A percentile compares a stretch with the other conserved stretches of the same genome.
Conservation (phyloP, 352 stramenopile genomes). For the Phytopythium delawarense region DNA sequence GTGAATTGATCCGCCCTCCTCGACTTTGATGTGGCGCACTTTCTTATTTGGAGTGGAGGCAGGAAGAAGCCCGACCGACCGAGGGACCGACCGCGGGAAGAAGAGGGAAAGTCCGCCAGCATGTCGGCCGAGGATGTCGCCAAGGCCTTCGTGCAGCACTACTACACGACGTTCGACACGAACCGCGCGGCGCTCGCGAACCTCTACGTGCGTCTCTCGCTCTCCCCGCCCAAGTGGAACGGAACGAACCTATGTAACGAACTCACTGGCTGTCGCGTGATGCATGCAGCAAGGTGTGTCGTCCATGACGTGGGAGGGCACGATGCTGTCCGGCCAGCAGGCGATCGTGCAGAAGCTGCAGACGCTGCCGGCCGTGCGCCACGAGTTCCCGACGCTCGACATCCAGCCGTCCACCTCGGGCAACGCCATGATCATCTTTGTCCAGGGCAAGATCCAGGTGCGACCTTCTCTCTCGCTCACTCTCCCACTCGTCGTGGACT, state of each 20-base stretch:
- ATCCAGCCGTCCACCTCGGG: conserved; percentile 89
- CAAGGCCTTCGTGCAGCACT: conserved; percentile 85
- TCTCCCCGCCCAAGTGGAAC: too few species aligned
- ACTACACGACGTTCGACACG: conserved; percentile 84
- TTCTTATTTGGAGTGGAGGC: conserved; percentile 7
- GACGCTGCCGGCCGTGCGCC: conserved; percentile 53
- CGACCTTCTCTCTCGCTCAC: not conserved
- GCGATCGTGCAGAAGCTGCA: conserved; percentile 90
- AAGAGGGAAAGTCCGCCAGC: conserved; percentile 12
- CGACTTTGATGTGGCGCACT: conserved; percentile 3
- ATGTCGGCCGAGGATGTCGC: conserved; percentile 86
- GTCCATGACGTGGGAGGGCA: conserved; percentile 78
- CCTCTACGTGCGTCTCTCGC: conserved; percentile 66
- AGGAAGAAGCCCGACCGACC: not conserved
- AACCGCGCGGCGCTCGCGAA: conserved; percentile 68
- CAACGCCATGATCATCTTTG: conserved; percentile 95
- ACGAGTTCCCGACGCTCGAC: conserved; percentile 89
- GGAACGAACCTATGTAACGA: not conserved
- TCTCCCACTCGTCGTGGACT: not conserved
- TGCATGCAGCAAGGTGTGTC: conserved; percentile 57
- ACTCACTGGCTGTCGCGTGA: too few species aligned
- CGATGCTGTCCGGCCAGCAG: conserved; percentile 66
- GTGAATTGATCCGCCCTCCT: conserved; percentile 10
- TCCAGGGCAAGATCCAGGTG: conserved; percentile 87
- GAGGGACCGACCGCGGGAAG: not conserved